Evolutionary conservation across 768 basidiomycete genomes (phyloP).

Genomic region (Pulveroboletus sp.): DNA sequence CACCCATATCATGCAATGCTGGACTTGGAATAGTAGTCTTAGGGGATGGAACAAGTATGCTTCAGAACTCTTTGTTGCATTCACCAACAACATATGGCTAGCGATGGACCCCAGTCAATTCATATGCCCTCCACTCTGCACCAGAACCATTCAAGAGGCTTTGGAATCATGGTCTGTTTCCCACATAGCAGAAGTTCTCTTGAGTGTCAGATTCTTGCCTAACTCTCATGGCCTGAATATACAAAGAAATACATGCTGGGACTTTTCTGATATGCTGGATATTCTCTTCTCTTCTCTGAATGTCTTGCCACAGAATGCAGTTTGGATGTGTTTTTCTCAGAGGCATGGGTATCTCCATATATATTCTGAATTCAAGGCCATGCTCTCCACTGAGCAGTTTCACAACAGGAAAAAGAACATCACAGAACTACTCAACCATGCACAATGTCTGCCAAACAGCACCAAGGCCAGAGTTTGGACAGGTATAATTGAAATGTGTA

Average conservation of each 20-base stretch:
- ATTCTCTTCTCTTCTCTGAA: conserved; percentile 6
- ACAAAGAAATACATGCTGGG: not conserved
- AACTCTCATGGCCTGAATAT: conserved; percentile 3
- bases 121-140: too few species aligned
- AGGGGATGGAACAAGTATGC: not conserved
- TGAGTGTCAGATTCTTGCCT: conserved; percentile 5
- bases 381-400: not conserved
- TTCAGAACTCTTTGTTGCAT: not conserved
- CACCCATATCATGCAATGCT: not conserved
- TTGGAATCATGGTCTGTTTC: conserved; percentile 3
- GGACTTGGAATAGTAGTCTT: not conserved
- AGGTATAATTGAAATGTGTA: not conserved
- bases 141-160: not conserved
- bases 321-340: conserved; percentile 1
- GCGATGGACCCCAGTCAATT: not conserved
- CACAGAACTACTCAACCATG: not conserved
- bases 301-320: not conserved
- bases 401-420: not conserved
- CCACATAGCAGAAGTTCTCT: not conserved
- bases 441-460: conserved; percentile 6
- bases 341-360: not conserved
- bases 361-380: not conserved
- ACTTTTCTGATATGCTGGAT: not conserved
- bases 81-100: conserved; percentile 8
- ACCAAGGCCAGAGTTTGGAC: conserved; percentile 2